phyloP scores from a whole-genome alignment of 2,329 filamentous ascomycete genomes.

The Xylogone sp. region DNA sequence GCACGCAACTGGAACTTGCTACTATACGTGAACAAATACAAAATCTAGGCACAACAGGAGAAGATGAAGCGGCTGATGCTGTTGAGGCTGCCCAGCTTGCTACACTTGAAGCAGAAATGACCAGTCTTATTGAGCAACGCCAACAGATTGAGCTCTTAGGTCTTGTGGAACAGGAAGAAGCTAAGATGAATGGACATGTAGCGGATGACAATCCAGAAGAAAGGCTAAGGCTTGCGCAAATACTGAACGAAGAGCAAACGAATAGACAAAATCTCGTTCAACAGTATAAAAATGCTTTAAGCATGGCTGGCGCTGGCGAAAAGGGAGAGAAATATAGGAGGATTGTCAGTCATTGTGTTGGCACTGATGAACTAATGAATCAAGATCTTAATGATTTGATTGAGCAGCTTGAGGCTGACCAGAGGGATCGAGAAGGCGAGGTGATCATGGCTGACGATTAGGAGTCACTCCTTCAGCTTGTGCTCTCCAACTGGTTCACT shows the following conservation, averaged over 20 bases:
- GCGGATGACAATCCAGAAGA: conserved; percentile 47
- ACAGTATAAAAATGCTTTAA: conserved; percentile 66
- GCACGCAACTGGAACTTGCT: conserved; percentile 65
- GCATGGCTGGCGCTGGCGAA: conserved; percentile 66
- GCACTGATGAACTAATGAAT: conserved; percentile 50
- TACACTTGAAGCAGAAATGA: conserved; percentile 14
- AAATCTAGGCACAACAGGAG: conserved; percentile 38
- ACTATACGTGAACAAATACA: conserved; percentile 55
- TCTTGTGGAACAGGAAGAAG: conserved; percentile 41
- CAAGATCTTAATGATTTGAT: conserved; percentile 22
- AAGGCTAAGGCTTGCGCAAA: conserved; percentile 52
- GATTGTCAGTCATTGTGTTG: conserved; percentile 65
- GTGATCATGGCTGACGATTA: conserved; percentile 2
- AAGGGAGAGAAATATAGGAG: conserved; percentile 71
- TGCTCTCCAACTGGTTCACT: neutral
- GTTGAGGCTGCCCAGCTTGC: conserved; percentile 16
- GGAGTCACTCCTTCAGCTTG: neutral
- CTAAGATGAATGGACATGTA: conserved; percentile 43
- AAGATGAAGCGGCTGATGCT: conserved; percentile 13
- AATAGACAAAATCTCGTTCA: conserved; percentile 50
- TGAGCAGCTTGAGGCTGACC: conserved; percentile 20
- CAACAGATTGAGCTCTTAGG: conserved; percentile 35
- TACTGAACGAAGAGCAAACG: conserved; percentile 53
- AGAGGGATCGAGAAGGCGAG: conserved; percentile 4
- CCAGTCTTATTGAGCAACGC: conserved; percentile 40